These are phyloP conservation scores for Pyricularia sp. DNA, from an alignment of 2,329 filamentous ascomycete species.

Conservation along the genomic window DNA sequence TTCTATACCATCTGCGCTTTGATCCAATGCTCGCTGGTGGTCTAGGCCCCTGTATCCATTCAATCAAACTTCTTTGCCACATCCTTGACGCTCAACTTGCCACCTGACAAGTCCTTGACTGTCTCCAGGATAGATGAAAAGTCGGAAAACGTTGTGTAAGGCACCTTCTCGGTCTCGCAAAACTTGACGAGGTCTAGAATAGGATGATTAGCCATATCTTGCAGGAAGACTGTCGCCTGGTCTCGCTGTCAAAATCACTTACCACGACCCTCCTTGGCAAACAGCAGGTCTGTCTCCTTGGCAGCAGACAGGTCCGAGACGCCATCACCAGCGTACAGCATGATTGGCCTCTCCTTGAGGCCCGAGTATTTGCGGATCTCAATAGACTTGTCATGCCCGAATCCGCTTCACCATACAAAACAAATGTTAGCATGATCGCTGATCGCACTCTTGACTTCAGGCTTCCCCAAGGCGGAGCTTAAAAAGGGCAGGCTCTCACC, in stretches of 20 bases:
- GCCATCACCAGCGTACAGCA: constrained; percentile 94
- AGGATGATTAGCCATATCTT: neutral
- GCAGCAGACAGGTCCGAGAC: constrained; percentile 89
- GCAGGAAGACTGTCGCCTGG: neutral
- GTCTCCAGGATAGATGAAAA: constrained; percentile 35
- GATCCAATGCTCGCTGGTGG: neutral
- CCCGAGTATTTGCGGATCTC: constrained; percentile 81
- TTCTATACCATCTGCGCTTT: neutral
- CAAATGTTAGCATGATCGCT: constrained; percentile 5
- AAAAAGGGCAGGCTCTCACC: constrained; percentile 29
- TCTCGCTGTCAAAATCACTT: constrained; percentile 16
- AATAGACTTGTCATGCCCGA: constrained; percentile 95
- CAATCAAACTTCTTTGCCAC: constrained; percentile 7
- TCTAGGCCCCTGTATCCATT: neutral
- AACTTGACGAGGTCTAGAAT: constrained; percentile 13
- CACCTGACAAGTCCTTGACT: constrained; percentile 13
- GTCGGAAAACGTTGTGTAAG: constrained; percentile 48
- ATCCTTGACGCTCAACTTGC: constrained; percentile 10
- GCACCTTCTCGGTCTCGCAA: constrained; percentile 23
- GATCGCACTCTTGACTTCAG: neutral
- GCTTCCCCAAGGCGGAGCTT: constrained; percentile 1
- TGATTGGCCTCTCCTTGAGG: constrained; percentile 65
- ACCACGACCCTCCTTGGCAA: constrained; percentile 87
- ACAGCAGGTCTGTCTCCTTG: constrained; percentile 84
- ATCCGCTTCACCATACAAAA: constrained; percentile 42